Percentiles rank a stretch among this genome's conserved stretches.
phyloP scores from a whole-genome alignment of 192 early-diverging fungal species.

The Entophlyctis luteolus region DNA sequence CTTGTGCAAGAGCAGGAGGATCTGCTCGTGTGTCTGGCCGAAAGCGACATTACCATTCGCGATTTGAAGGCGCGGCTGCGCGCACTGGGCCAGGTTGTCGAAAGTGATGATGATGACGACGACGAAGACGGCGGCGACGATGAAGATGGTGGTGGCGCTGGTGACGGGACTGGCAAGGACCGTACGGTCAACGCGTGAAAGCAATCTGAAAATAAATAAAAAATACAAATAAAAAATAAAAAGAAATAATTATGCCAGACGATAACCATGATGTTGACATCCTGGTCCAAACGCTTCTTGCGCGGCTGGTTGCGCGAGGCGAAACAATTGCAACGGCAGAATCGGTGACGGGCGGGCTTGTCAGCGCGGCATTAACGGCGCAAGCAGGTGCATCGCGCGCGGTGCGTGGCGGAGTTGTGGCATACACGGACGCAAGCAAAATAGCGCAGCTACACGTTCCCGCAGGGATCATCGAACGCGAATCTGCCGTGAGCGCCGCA shows the following conservation, averaged over 20 bases:
- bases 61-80: conserved; percentile 40
- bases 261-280: too few relatives aligned
- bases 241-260: background rate
- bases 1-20: conserved; percentile 78
- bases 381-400: background rate
- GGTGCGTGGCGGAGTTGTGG: conserved; percentile 16
- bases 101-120: conserved; percentile 53
- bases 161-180: background rate
- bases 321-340: conserved; percentile 18
- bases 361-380: conserved; percentile 18
- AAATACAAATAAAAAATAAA: background rate
- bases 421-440: conserved; percentile 16
- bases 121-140: conserved; percentile 41
- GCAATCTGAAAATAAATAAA: background rate
- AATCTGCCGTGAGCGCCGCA: background rate
- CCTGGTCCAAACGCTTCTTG: background rate
- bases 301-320: background rate
- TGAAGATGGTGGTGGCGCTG: too few relatives aligned
- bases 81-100: conserved; percentile 31
- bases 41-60: conserved; percentile 70
- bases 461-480: background rate
- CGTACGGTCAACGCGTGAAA: background rate
- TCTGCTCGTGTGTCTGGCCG: conserved; percentile 74
- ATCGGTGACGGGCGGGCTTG: conserved; percentile 12
- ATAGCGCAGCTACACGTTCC: background rate